Base-by-base conservation (phyloP, 495 filamentous ascomycete species). In the Staphylotrichum tortipilum region DNA sequence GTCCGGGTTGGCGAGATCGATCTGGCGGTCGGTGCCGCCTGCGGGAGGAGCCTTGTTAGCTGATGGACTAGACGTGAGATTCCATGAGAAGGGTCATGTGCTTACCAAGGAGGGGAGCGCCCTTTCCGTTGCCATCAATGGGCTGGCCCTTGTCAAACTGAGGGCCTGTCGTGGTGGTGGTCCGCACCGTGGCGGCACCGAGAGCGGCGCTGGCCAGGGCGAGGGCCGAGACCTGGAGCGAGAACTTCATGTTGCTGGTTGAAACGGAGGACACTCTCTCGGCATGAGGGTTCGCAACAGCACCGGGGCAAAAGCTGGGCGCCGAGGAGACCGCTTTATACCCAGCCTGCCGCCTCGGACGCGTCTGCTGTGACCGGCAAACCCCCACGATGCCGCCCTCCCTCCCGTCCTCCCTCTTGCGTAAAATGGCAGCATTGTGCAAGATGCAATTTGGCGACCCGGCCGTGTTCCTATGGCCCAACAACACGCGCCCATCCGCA, bases 1-100 rank as follows among this genome's bases (percentile, higher is more conserved):
- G 48, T 81, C 78, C 0, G 78, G 79, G 51, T 83, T 83, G 53
- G 78, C 70, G 5, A 77, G 58, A 47, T 81, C 80, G 24, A 78
- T 56, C 34, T 68, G 63, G 24, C 71, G 61, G 44, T 79, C 74
- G 1, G 74, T 77, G 19, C 73, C 75, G 7, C 72, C 74, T 77
- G 17, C 7, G 30, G 31, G 41, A 19, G 44, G 31, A 15, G 51
- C 61, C 12, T 62, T n/a, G 4, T 15, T 40, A 3, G 6, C 26
- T 28, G 26, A 28, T 2, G 6, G 26, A 28, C 26, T 28, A 10
- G 34, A 2, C 17, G 38, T 15, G 7, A 2, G 31, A 38, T 2
- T 7, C 22, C 3, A 3, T 15, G 50, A 21, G n/a, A 10, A 14
- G 28, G 15, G 18, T 12, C 21, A 11, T 12, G 8, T 9, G 58